A percentile compares a stretch with the other conserved stretches of the same genome.
phyloP scores from a whole-genome alignment of 148 eudicot genomes.

The Cornus florida region DNA sequence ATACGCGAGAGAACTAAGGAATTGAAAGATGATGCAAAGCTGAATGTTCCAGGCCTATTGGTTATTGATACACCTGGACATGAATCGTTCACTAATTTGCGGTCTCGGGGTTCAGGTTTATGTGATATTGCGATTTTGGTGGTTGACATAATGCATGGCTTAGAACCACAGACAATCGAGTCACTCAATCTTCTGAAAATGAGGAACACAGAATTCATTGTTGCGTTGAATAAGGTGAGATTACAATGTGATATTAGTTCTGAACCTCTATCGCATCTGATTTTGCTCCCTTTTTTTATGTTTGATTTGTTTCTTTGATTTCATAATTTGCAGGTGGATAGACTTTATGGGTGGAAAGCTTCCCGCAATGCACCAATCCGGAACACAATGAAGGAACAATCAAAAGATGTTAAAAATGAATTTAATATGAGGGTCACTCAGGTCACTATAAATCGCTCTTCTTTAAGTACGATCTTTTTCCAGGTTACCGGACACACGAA shows the following conservation, averaged over 20 bases:
- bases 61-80: slow-evolving; percentile 98
- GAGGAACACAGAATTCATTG: slow-evolving; percentile 88
- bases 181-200: slow-evolving; percentile 87
- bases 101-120: slow-evolving; percentile 91
- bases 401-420: slow-evolving; percentile 72
- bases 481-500: neutral
- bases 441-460: slow-evolving; percentile 35
- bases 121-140: slow-evolving; percentile 95
- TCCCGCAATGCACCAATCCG: slow-evolving; percentile 72
- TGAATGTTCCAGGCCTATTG: slow-evolving; percentile 87
- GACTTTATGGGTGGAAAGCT: slow-evolving; percentile 88
- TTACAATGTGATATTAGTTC: slow-evolving; percentile 5
- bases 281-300: neutral
- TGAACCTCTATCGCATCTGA: slow-evolving; percentile 5
- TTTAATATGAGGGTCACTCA: slow-evolving; percentile 66
- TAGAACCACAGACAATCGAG: slow-evolving; percentile 93
- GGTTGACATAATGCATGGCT: slow-evolving; percentile 94
- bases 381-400: slow-evolving; percentile 81
- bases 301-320: slow-evolving; percentile 6
- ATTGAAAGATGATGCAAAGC: slow-evolving; percentile 88
- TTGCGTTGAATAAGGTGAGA: slow-evolving; percentile 87
- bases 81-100: slow-evolving; percentile 79
- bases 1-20: slow-evolving; percentile 91
- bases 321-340: slow-evolving; percentile 60
- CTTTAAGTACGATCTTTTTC: neutral